Evolutionary conservation across 805 yeast genomes (phyloP).

Genomic region (Hanseniaspora occidentalis): DNA sequence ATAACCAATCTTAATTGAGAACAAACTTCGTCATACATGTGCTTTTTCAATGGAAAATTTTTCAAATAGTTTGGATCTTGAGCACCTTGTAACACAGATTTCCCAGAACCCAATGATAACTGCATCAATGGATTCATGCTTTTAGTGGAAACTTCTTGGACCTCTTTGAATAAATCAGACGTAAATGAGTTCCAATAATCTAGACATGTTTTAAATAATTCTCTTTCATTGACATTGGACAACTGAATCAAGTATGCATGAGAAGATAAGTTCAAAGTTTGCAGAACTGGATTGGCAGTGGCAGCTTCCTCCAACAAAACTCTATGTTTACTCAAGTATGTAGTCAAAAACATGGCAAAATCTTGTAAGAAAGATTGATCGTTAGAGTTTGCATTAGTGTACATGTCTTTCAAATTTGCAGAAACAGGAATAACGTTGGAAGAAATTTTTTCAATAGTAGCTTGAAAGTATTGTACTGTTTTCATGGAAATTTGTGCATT

Average conservation of each 20-base stretch:
- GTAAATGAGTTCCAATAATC: conserved; percentile 92
- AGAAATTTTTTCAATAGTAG: conserved; percentile 58
- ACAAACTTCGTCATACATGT: conserved; percentile 64
- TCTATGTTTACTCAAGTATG: conserved; percentile 69
- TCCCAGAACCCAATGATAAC: conserved; percentile 33
- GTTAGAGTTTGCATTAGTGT: conserved; percentile 58
- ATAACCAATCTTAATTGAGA: conserved; percentile 83
- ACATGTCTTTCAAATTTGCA: conserved; percentile 59
- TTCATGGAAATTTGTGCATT: conserved; percentile 30
- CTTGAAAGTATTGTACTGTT: conserved; percentile 57
- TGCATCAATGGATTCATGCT: conserved; percentile 72
- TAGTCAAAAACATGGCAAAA: conserved; percentile 82
- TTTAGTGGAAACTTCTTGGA: conserved; percentile 61
- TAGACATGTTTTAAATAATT: conserved; percentile 84
- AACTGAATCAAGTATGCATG: conserved; percentile 74
- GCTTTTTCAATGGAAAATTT: conserved; percentile 76
- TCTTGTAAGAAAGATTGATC: conserved; percentile 95
- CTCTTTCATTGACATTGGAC: conserved; percentile 89
- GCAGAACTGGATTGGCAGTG: conserved; percentile 25
- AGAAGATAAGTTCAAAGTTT: conserved; percentile 43
- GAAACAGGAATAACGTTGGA: conserved; percentile 55
- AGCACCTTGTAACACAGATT: conserved; percentile 58
- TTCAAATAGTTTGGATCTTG: conserved; percentile 69
- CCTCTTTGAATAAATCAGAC: conserved; percentile 70
- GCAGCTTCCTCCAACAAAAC: conserved; percentile 39